phyloP scores from a whole-genome alignment of 2,329 filamentous ascomycete genomes.

The Monosporascus sp. region DNA sequence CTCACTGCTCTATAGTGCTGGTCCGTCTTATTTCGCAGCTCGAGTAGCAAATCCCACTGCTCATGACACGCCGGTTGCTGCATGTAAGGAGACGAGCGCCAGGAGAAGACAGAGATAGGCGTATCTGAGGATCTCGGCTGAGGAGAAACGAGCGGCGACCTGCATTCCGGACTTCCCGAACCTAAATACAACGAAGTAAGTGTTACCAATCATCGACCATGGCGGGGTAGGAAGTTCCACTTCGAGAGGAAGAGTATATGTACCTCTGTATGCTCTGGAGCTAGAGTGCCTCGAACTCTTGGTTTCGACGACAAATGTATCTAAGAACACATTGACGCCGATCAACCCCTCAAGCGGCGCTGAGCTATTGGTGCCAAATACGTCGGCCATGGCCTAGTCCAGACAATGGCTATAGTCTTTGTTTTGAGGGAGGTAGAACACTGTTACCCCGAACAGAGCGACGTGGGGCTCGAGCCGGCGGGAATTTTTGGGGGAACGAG shows the following conservation, averaged over 20 bases:
- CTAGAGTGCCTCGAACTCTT: not conserved
- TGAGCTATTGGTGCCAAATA: no score
- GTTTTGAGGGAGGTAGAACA: no score
- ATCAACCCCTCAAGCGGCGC: not conserved
- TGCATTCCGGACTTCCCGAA: not conserved
- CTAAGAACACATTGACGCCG: not conserved
- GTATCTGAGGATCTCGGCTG: no score
- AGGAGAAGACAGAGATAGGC: no score
- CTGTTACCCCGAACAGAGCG: no score
- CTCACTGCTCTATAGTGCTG: not conserved
- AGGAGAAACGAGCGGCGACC: not conserved
- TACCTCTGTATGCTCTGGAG: not conserved
- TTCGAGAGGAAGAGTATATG: not conserved
- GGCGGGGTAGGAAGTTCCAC: no score
- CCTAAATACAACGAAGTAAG: not conserved
- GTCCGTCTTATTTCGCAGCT: not conserved
- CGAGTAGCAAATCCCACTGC: not conserved
- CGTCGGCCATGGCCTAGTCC: no score
- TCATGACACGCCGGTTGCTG: not conserved
- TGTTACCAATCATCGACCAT: not conserved
- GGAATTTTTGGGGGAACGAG: no score
- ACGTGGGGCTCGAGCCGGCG: no score
- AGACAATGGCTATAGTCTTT: no score
- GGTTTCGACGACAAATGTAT: not conserved
- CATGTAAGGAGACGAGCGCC: not conserved